Base-by-base conservation (phyloP, 306 rosid species). In the Bauhinia variegata region DNA sequence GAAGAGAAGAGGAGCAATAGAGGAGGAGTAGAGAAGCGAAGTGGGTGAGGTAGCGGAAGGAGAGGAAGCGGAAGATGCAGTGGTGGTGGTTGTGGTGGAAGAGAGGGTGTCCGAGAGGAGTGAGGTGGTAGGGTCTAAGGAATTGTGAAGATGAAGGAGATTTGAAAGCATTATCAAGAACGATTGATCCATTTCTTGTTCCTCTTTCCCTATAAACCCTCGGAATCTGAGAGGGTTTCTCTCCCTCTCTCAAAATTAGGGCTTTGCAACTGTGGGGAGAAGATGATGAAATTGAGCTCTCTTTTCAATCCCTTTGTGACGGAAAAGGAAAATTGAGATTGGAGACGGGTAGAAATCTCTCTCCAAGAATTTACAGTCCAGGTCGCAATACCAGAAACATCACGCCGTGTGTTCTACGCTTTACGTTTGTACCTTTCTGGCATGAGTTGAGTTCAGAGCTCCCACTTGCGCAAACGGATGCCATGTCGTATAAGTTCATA, bases 1-100 rank as follows among this genome's bases (percentile, higher is more conserved):
- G 85, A 92, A 90, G 70, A 92, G 92, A 60, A 92, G 95, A 4
- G 95, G 98, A 9, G 98, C 96, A 53, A 95, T 79, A 59, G 91
- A 84, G 81, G 96, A 92, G 23, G 96, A 83, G 66, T 86, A 43
- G 80, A 87, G 90, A 63, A 87, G 89, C 49, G 91, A 82, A 18
- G 91, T 42, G 5, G 96, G 74, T 73, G 85, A 68, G n/a, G 82
- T 8, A 51, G 84, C 13, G 17, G 79, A 5, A 47, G 77, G 63
- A 1, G 72, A 51, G 67, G 86, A n/a, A 6, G 91, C 15, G 39
- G 76, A 11, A 18, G 79, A 2, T 28, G 86, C 17, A 6, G 85
- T 0, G 55, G 89, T 6, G 60, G 89, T 41, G 60, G 83, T 52
- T n/a, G 84, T 58, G 33, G 75, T 53, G 17, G 92, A 68, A 8